Conservation (phyloP, 2,329 filamentous ascomycete species). For the Alternaria hordeiaustralica region DNA sequence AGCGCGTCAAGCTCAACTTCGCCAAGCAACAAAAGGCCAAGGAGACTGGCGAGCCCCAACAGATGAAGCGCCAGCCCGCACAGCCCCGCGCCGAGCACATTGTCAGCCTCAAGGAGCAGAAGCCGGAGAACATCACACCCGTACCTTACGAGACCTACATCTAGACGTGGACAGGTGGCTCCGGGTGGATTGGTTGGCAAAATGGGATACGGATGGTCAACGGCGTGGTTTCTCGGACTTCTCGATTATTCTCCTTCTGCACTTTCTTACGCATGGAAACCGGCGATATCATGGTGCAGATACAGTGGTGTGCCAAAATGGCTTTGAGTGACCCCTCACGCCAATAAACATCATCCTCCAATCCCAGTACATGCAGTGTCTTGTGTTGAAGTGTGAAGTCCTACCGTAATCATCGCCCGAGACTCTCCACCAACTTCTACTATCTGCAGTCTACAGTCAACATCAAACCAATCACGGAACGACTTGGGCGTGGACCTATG, state of each 20-base stretch:
- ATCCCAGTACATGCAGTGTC: conserved; percentile 15
- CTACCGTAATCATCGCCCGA: background rate
- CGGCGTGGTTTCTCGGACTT: conserved; percentile 51
- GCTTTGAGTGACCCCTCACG: conserved; percentile 45
- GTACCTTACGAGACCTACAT: conserved; percentile 98
- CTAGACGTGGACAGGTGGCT: conserved; percentile 61
- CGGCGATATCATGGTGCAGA: conserved; percentile 46
- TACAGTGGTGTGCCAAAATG: conserved; percentile 44
- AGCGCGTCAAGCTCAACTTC: conserved; percentile 95
- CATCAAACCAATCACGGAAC: background rate
- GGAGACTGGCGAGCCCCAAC: conserved; percentile 82
- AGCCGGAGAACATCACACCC: conserved; percentile 88
- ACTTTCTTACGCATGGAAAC: conserved; percentile 49
- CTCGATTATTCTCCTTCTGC: conserved; percentile 47
- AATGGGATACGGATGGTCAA: conserved; percentile 49
- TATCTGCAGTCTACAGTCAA: background rate
- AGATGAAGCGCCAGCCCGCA: conserved; percentile 89
- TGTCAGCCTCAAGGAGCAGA: conserved; percentile 80
- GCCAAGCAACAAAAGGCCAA: conserved; percentile 92
- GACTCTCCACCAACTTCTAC: background rate
- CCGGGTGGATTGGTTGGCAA: conserved; percentile 37
- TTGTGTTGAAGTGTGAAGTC: background rate
- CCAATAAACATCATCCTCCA: conserved; percentile 44
- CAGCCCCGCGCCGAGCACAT: conserved; percentile 81
- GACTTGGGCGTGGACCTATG: background rate